Evolutionary conservation across 176 grass and related monocot genomes (phyloP).

Genomic region (Triticum monococcum): DNA sequence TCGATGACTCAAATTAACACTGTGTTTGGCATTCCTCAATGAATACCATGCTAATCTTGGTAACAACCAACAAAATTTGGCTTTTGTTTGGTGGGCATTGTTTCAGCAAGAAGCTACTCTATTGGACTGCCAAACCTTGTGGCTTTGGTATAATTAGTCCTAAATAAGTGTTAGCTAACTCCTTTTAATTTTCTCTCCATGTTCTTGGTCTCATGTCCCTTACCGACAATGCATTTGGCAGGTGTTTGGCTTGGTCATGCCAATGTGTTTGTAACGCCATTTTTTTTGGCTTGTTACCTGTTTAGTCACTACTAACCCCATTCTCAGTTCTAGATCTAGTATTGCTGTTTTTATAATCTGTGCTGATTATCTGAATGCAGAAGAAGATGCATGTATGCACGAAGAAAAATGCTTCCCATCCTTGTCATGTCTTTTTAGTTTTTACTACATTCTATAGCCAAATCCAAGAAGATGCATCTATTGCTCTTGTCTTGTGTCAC

Average conservation of each 20-base stretch:
- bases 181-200: slow-evolving; percentile 7
- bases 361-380: not conserved
- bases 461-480: not conserved
- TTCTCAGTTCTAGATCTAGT: not conserved
- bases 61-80: not conserved
- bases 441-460: not conserved
- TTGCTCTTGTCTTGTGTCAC: not conserved
- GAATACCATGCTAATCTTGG: not conserved
- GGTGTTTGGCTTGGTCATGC: slow-evolving; percentile 16
- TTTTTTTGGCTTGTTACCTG: not conserved
- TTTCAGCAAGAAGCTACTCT: not conserved
- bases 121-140: not conserved
- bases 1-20: not conserved
- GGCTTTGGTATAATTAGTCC: slow-evolving; percentile 4
- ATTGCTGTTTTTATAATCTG: slow-evolving; percentile 7
- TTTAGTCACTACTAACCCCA: not conserved
- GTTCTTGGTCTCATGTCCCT: slow-evolving; percentile 2
- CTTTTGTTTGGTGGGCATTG: slow-evolving; percentile 15
- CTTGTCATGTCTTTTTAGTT: not conserved
- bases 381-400: slow-evolving; percentile 2
- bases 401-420: not conserved
- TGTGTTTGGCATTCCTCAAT: not conserved
- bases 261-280: not conserved
- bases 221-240: not conserved
- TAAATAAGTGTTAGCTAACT: slow-evolving; percentile 5